Conservation (phyloP, 257 asterid species). For the Vinca minor region DNA sequence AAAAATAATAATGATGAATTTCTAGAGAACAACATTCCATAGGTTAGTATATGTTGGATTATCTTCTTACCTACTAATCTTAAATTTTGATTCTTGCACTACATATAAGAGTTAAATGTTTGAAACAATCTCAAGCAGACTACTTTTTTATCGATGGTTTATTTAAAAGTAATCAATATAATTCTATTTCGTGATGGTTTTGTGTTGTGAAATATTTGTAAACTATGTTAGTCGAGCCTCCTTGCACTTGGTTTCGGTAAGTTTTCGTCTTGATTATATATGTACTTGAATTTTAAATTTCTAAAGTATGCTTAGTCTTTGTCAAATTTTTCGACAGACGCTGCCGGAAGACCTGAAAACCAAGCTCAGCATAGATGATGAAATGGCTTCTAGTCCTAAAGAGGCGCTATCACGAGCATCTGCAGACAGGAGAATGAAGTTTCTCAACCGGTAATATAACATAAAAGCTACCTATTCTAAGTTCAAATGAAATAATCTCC, state of each 20-base stretch:
- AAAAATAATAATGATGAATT: too few relatives aligned
- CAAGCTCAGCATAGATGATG: slow-evolving; percentile 93
- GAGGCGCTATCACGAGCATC: slow-evolving; percentile 97
- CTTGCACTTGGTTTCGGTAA: neutral
- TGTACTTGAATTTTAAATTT: neutral
- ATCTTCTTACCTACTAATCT: neutral
- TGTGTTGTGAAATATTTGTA: neutral
- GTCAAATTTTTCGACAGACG: slow-evolving; percentile 39
- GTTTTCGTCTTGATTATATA: neutral
- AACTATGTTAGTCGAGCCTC: neutral
- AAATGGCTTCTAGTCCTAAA: slow-evolving; percentile 60
- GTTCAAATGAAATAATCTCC: neutral
- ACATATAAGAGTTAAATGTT: neutral
- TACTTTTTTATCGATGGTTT: too few relatives aligned
- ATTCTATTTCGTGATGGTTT: too few relatives aligned
- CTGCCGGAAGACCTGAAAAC: slow-evolving; percentile 91
- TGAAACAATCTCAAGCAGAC: too few relatives aligned
- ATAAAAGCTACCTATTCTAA: neutral
- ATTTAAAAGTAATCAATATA: neutral
- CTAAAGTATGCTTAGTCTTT: slow-evolving; percentile 18
- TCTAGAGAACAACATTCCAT: neutral
- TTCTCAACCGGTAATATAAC: slow-evolving; percentile 60
- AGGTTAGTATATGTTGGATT: neutral
- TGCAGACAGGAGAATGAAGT: slow-evolving; percentile 79
- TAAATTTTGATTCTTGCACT: neutral